A percentile compares a stretch with the other conserved stretches of the same genome.
These are phyloP conservation scores for Lathyrus sativus DNA, from an alignment of 306 rosid genomes.

Conservation along the genomic window DNA sequence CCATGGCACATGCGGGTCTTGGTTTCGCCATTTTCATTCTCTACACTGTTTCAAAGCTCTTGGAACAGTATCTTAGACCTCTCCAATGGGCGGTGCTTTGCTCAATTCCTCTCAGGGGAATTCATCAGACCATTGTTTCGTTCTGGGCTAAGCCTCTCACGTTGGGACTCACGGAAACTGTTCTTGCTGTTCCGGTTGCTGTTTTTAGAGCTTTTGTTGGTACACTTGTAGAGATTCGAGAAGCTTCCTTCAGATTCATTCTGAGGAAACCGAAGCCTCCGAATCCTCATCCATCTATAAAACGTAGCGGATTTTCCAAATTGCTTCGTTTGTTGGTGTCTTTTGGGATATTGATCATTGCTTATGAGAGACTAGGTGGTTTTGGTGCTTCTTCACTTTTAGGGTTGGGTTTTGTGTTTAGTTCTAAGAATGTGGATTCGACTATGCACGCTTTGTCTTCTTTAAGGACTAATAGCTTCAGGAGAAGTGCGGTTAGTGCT, in stretches of 20 bases:
- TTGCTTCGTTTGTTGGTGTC: conserved; percentile 75
- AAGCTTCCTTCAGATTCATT: conserved; percentile 49
- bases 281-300: conserved; percentile 9
- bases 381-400: conserved; percentile 62
- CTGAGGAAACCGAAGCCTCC: conserved; percentile 58
- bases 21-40: conserved; percentile 75
- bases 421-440: conserved; percentile 67
- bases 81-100: conserved; percentile 93
- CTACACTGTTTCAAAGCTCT: conserved; percentile 65
- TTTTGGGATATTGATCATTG: conserved; percentile 70
- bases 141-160: conserved; percentile 81
- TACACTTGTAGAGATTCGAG: conserved; percentile 79
- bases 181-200: conserved; percentile 76
- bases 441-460: conserved; percentile 79
- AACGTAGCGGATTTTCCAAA: conserved; percentile 66
- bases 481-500: conserved; percentile 63
- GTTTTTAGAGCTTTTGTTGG: conserved; percentile 67
- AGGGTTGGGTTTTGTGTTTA: conserved; percentile 67
- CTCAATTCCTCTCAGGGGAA: conserved; percentile 82
- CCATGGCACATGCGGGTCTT: conserved; percentile 93
- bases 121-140: conserved; percentile 68
- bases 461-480: conserved; percentile 69
- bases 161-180: conserved; percentile 81
- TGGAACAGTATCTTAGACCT: conserved; percentile 79
- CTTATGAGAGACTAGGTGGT: conserved; percentile 70